Conservation (phyloP, 1,284 basidiomycete genomes). For the Apiotrichum laibachii region DNA sequence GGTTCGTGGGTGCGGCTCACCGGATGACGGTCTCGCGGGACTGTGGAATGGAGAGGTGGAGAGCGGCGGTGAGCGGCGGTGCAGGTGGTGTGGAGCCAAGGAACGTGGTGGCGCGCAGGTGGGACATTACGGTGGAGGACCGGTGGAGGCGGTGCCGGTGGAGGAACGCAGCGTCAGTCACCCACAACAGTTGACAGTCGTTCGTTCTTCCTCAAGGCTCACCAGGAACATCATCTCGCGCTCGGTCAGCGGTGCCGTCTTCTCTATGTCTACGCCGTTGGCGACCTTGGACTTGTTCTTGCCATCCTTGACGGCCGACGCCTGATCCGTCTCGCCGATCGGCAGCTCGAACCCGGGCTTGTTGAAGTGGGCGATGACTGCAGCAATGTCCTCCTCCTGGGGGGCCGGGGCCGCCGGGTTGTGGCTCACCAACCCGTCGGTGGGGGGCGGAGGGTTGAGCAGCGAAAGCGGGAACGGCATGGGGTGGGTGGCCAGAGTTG, state of each 20-base stretch:
- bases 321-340: slow-evolving; percentile 12
- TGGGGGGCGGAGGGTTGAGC: neutral
- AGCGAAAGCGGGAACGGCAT: slow-evolving; percentile 10
- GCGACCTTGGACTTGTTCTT: neutral
- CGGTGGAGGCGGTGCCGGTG: no score
- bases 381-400: slow-evolving; percentile 7
- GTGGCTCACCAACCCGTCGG: neutral
- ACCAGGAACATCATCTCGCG: slow-evolving; percentile 48
- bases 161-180: no score
- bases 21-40: slow-evolving; percentile 1
- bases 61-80: neutral
- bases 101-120: neutral
- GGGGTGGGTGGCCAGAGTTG: neutral
- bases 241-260: slow-evolving; percentile 25
- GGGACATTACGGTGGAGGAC: no score
- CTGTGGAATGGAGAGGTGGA: neutral
- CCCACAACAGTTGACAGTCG: no score
- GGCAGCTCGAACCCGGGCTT: slow-evolving; percentile 25
- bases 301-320: neutral
- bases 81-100: neutral
- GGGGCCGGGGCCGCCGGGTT: neutral
- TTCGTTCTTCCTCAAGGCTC: slow-evolving; percentile 26
- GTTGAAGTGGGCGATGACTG: slow-evolving; percentile 32
- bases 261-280: neutral
- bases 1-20: neutral